Conservation (phyloP, 1,284 basidiomycete genomes). For the Abortiporus biennis region DNA sequence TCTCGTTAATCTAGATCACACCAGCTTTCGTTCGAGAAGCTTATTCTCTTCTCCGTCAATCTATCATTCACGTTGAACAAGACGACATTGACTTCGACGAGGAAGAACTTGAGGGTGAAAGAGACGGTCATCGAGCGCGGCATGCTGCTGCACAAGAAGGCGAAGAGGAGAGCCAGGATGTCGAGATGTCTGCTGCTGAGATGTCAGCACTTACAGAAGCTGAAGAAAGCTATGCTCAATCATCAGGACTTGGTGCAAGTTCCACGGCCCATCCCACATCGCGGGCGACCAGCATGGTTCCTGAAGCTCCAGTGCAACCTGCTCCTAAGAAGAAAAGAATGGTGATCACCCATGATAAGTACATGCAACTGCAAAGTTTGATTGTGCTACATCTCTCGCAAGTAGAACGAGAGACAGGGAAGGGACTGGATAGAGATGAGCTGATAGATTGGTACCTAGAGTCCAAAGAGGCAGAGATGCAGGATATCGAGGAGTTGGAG, state of each 20-base stretch:
- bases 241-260: constrained; percentile 32
- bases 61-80: constrained; percentile 99
- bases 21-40: constrained; percentile 95
- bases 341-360: constrained; percentile 94
- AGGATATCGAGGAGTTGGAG: constrained; percentile 86
- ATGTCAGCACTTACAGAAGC: constrained; percentile 53
- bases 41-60: constrained; percentile 89
- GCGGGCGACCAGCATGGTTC: constrained; percentile 28
- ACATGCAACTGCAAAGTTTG: constrained; percentile 86
- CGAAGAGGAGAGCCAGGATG: constrained; percentile 49
- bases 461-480: constrained; percentile 77
- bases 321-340: constrained; percentile 64
- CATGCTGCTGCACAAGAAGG: constrained; percentile 23
- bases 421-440: constrained; percentile 83
- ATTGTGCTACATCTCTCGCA: constrained; percentile 81
- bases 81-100: constrained; percentile 98
- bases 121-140: constrained; percentile 30
- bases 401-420: constrained; percentile 71
- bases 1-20: constrained; percentile 53
- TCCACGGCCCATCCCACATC: constrained; percentile 20
- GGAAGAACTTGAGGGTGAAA: constrained; percentile 69
- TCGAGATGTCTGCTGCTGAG: constrained; percentile 58
- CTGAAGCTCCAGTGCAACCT: constrained; percentile 18
- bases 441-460: constrained; percentile 97
- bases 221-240: constrained; percentile 41